phyloP scores from a whole-genome alignment of 2,329 filamentous ascomycete genomes.

The Torrubiella hemipterigena region DNA sequence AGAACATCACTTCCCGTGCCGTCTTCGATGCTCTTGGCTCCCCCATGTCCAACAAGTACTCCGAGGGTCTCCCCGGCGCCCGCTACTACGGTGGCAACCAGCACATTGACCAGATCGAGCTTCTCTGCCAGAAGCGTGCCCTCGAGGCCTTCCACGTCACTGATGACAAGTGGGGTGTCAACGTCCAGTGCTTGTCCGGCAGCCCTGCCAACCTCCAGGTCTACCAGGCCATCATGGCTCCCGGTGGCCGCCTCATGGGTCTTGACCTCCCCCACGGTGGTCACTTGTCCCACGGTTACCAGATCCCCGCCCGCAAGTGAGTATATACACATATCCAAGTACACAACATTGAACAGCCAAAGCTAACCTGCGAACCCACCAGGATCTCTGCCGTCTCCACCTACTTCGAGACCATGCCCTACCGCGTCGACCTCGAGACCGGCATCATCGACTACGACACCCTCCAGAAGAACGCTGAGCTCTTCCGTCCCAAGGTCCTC shows the following conservation, averaged over 20 bases:
- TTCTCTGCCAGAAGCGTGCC: conserved; percentile 87
- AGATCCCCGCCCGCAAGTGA: conserved; percentile 85
- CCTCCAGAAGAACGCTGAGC: conserved; percentile 76
- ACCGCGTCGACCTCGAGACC: conserved; percentile 78
- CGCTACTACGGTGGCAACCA: conserved; percentile 99
- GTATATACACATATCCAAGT: conserved; percentile 17
- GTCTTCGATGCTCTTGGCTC: conserved; percentile 95
- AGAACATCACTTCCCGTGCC: conserved; percentile 97
- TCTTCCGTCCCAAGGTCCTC: conserved; percentile 93
- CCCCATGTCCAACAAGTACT: conserved; percentile 98
- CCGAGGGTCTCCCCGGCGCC: conserved; percentile 93
- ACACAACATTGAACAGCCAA: background rate
- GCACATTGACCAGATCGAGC: conserved; percentile 94
- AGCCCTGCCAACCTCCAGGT: conserved; percentile 95
- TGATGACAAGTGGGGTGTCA: conserved; percentile 89
- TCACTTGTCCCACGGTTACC: conserved; percentile 93
- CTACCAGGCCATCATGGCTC: conserved; percentile 93
- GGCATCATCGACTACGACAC: conserved; percentile 96
- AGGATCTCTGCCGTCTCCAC: conserved; percentile 94
- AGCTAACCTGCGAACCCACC: conserved; percentile 1
- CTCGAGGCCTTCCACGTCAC: conserved; percentile 84
- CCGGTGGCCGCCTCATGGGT: conserved; percentile 94
- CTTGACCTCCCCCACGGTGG: conserved; percentile 89
- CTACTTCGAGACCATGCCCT: conserved; percentile 98
- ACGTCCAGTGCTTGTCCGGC: conserved; percentile 88